Base-by-base conservation (phyloP, 2,329 filamentous ascomycete species). In the Phaeophleospora eucalypticola region DNA sequence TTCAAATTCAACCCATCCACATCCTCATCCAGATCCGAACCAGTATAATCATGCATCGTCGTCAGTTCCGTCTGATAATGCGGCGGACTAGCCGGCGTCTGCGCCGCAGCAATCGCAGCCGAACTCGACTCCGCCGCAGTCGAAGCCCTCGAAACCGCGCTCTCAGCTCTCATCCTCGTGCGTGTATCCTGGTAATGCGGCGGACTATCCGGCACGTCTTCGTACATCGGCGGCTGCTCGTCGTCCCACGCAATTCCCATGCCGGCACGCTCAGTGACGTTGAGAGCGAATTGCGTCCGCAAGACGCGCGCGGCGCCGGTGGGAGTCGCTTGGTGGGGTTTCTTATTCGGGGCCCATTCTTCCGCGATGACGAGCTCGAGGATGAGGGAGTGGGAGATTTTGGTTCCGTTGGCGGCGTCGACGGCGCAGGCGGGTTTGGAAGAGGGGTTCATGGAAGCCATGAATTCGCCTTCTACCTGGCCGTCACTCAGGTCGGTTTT, bases 231-330 rank as follows among this genome's bases (percentile, higher is more conserved):
- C 10, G 91, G 91, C 62, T 87, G 83, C 73, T 98, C 91, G 69
- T 96, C 91, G 59, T 97, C 91, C 91, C 93, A 98, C 58, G 86
- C 88, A 60, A 98, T 90, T 41, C 91, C 90, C 65, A 95, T 79
- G 15, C 91, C 91, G 16, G 81, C 80, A 49, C 87, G 81, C 70
- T 95, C 86, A 3, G 90, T 96, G 45, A 97, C 78, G 47, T 82
- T 75, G 43, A 93, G 77, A 59, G 80, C 82, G 73, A 96, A 97
- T 66, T 95, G 88, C 79, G 95, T 96, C 56, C 91, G 81, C 51
- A 98, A 75, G 43, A 97, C 91, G 54, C 91, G 82, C 0, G 91
- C 93, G 2, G 89, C 86, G 51, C 91, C 91, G 0, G 91, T 96
- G 41, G 90, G 89, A 0, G 88, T 90, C 39, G 87, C 79, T 41